These are phyloP conservation scores for Fistulinella prunicolor DNA, from an alignment of 768 basidiomycete genomes.

Conservation along the genomic window DNA sequence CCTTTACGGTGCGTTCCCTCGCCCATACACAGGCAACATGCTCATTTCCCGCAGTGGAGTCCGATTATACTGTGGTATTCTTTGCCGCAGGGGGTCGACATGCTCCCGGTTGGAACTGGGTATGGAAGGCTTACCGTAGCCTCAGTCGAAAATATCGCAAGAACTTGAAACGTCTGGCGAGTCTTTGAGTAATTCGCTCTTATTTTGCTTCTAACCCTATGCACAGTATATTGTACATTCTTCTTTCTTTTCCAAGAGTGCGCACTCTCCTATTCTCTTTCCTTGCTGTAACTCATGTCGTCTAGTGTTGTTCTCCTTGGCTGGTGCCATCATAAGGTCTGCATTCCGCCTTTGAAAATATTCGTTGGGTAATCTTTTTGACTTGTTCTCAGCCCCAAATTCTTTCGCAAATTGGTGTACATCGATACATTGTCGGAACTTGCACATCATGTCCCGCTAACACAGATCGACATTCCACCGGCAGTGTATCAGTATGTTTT, in stretches of 20 bases:
- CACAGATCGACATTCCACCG: conserved; percentile 83
- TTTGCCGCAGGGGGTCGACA: conserved; percentile 77
- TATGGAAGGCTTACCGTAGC: conserved; percentile 87
- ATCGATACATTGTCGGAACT: conserved; percentile 75
- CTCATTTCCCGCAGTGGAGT: conserved; percentile 58
- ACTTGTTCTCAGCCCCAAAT: conserved; percentile 67
- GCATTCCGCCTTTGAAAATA: neutral
- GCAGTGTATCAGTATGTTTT: conserved; percentile 72
- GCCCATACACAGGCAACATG: too few species aligned
- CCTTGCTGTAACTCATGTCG: conserved; percentile 8
- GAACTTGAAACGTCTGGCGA: conserved; percentile 77
- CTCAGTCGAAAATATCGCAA: conserved; percentile 82
- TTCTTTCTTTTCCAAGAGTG: conserved; percentile 86
- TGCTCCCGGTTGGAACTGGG: conserved; percentile 84
- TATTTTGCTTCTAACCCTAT: conserved; percentile 7
- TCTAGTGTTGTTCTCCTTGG: conserved; percentile 83
- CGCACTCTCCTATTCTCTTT: conserved; percentile 18
- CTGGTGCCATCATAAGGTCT: conserved; percentile 85
- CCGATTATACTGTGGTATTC: conserved; percentile 86
- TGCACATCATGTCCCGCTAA: conserved; percentile 74
- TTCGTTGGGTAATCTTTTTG: neutral
- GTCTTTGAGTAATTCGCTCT: conserved; percentile 20
- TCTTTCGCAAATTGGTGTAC: conserved; percentile 82
- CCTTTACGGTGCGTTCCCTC: conserved; percentile 59
- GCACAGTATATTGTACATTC: conserved; percentile 81